These are phyloP conservation scores for Coniella lustricola DNA, from an alignment of 2,329 filamentous ascomycete species.

Conservation along the genomic window DNA sequence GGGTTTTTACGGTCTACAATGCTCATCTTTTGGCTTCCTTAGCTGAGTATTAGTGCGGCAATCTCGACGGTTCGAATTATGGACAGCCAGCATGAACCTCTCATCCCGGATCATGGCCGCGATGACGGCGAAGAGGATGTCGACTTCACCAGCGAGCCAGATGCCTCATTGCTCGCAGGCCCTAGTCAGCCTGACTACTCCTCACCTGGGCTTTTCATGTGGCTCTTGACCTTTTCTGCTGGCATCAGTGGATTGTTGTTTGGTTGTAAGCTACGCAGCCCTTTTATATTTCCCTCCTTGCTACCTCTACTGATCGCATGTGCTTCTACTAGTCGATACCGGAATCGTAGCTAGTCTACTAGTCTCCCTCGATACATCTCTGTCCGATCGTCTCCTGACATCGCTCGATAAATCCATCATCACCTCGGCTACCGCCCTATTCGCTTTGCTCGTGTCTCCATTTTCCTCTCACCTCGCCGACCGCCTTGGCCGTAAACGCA, in stretches of 20 bases:
- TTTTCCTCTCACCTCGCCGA: slow-evolving; percentile 60
- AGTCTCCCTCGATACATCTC: slow-evolving; percentile 54
- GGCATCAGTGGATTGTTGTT: slow-evolving; percentile 62
- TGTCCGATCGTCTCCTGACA: slow-evolving; percentile 49
- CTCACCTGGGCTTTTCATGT: slow-evolving; percentile 46
- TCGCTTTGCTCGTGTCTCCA: slow-evolving; percentile 58
- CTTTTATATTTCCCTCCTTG: neutral
- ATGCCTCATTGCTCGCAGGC: slow-evolving; percentile 14
- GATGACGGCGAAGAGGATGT: slow-evolving; percentile 19
- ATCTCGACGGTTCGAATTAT: neutral
- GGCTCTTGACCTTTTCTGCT: slow-evolving; percentile 56
- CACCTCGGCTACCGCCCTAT: slow-evolving; percentile 61
- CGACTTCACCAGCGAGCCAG: slow-evolving; percentile 21
- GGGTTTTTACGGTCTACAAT: too few species aligned
- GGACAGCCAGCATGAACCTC: slow-evolving; percentile 25
- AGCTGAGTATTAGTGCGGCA: neutral
- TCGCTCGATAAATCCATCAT: slow-evolving; percentile 64
- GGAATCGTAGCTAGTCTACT: slow-evolving; percentile 64
- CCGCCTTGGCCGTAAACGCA: slow-evolving; percentile 50
- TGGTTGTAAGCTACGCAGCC: slow-evolving; percentile 43
- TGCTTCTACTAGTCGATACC: slow-evolving; percentile 47
- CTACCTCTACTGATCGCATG: slow-evolving; percentile 6
- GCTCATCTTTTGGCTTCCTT: neutral
- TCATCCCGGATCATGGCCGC: slow-evolving; percentile 28
- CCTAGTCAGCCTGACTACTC: slow-evolving; percentile 6